These are phyloP conservation scores for Talaromyces adpressus DNA, from an alignment of 495 filamentous ascomycete genomes.

Conservation along the genomic window DNA sequence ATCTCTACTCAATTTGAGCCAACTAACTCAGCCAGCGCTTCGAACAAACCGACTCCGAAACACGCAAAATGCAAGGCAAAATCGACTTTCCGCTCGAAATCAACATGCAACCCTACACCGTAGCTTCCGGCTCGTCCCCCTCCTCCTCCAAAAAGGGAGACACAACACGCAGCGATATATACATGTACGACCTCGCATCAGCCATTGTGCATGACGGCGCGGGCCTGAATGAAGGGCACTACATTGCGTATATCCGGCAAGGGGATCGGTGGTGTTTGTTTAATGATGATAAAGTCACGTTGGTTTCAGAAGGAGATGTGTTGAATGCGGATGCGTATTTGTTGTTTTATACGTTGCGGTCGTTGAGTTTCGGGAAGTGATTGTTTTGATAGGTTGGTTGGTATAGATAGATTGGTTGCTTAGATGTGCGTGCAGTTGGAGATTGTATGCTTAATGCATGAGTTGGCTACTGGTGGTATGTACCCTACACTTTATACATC, in stretches of 20 bases:
- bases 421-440: neutral
- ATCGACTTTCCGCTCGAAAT: slow-evolving; percentile 80
- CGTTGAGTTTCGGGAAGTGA: slow-evolving; percentile 25
- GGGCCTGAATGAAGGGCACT: slow-evolving; percentile 80
- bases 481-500: too few relatives aligned
- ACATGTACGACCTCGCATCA: slow-evolving; percentile 72
- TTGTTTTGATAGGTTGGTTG: neutral
- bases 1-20: slow-evolving; percentile 10
- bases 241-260: slow-evolving; percentile 76
- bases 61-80: slow-evolving; percentile 71
- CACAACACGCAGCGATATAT: slow-evolving; percentile 34
- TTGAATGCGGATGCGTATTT: slow-evolving; percentile 77
- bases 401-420: neutral
- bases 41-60: slow-evolving; percentile 60
- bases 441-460: neutral
- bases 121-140: slow-evolving; percentile 39
- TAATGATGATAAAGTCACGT: slow-evolving; percentile 83
- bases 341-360: slow-evolving; percentile 75
- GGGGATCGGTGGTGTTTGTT: slow-evolving; percentile 87
- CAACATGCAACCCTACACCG: slow-evolving; percentile 80
- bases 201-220: slow-evolving; percentile 81
- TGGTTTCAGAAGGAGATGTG: slow-evolving; percentile 71
- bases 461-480: neutral
- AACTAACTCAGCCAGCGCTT: too few relatives aligned
- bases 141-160: slow-evolving; percentile 17